Evolutionary conservation across 2,329 filamentous ascomycete species (phyloP), one percentile per base, ranked within the genome.

Genomic region (Thermochaetoides dissita): DNA sequence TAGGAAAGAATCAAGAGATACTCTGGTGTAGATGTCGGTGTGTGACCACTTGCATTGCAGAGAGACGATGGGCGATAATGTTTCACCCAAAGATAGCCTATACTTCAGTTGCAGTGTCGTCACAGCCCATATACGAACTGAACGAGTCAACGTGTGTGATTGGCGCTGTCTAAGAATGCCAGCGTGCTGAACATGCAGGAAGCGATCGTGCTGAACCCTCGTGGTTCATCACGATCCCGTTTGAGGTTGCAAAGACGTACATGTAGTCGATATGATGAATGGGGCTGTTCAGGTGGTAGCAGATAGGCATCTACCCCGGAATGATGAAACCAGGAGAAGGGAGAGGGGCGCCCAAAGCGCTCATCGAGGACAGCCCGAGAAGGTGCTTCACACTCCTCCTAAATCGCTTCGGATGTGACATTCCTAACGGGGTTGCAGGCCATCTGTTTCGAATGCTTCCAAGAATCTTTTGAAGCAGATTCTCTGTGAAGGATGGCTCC

Each of bases 381-480:
- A 24, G 17, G 17, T 24, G 17, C 17, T 24, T 24, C 17, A 24
- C 17, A 24, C 17, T 24, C 17, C 30, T n/a, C 8, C n/a, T 39
- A 30, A 28, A 12, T 30, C 33, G 30, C 30, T 38, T 35, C 17
- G 10, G 30, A 7, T 5, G 43, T 39, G 36, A 36, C 33, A 35
- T 29, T 7, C 30, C 29, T 33, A 39, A 34, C 35, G 37, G 37
- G 38, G 40, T 34, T 17, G 31, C 24, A 34, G 39, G n/a, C 38
- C 38, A 36, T 45, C 42, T 39, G 44, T 48, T 46, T 47, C 48
- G 40, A 46, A 50, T 35, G 17, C 42, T 39, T 24, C 31, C 8
- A 46, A 48, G 46, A 24, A 24, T 24, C 8, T 42, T 46, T 47
- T 45, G 46, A 50, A 45, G 45, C 44, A 34, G 28, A n/a, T 35